These are phyloP conservation scores for Mycena haematopus DNA, from an alignment of 768 basidiomycete species.

Conservation along the genomic window DNA sequence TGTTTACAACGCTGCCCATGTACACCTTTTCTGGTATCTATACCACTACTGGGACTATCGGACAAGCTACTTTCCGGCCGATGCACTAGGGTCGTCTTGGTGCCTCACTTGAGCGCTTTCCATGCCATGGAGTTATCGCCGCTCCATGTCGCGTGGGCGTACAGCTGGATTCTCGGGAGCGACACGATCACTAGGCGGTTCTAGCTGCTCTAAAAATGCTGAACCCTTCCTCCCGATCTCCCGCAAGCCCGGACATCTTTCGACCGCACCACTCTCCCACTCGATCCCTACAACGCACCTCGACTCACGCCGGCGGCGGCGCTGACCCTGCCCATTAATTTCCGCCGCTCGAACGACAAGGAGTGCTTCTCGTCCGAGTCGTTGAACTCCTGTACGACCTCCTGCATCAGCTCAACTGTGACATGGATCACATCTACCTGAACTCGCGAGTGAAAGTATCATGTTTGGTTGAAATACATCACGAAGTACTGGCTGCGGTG, in stretches of 20 bases:
- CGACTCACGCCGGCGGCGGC: slow-evolving; percentile 39
- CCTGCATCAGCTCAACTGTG: slow-evolving; percentile 45
- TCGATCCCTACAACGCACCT: slow-evolving; percentile 40
- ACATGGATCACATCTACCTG: slow-evolving; percentile 42
- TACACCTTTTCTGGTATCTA: slow-evolving; percentile 15
- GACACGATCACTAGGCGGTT: slow-evolving; percentile 31
- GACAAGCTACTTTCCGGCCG: neutral
- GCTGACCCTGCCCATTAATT: slow-evolving; percentile 39
- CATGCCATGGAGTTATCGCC: slow-evolving; percentile 20
- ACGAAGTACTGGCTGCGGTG: slow-evolving; percentile 50
- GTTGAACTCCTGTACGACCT: slow-evolving; percentile 51
- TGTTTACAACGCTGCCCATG: slow-evolving; percentile 20
- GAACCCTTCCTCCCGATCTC: slow-evolving; percentile 48
- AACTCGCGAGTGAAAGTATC: slow-evolving; percentile 46
- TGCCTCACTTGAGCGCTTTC: no score
- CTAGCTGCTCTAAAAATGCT: slow-evolving; percentile 22
- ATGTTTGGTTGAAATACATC: slow-evolving; percentile 43
- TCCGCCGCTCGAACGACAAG: slow-evolving; percentile 36
- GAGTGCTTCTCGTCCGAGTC: slow-evolving; percentile 48
- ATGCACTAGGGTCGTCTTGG: neutral
- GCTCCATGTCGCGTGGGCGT: slow-evolving; percentile 31
- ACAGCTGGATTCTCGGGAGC: slow-evolving; percentile 30
- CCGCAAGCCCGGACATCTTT: slow-evolving; percentile 40
- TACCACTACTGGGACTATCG: slow-evolving; percentile 18
- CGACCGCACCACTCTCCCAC: slow-evolving; percentile 36